Conservation (phyloP, 2,329 filamentous ascomycete species). For the Lasiodiplodia theobromae region DNA sequence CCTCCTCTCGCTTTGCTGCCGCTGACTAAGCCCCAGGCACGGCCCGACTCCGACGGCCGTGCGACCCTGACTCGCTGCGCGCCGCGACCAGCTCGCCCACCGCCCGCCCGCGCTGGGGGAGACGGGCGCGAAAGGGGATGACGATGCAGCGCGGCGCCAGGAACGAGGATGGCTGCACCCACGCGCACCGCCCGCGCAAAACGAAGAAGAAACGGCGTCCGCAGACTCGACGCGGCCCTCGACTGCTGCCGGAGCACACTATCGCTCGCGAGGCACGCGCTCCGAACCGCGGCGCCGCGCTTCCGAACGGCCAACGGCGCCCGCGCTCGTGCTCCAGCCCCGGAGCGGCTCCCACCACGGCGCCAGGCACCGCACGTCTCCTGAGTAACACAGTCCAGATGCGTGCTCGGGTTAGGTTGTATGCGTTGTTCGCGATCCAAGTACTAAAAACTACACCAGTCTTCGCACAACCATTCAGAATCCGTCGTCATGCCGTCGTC, state of each 20-base stretch:
- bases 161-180: background rate
- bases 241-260: background rate
- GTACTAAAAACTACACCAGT: constrained; percentile 12
- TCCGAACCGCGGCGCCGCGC: background rate
- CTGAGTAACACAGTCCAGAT: constrained; percentile 18
- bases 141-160: background rate
- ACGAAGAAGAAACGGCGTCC: background rate
- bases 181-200: background rate
- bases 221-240: background rate
- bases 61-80: constrained; percentile 7
- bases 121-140: background rate
- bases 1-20: background rate
- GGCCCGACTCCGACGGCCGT: background rate
- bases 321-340: background rate
- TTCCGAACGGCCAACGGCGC: background rate
- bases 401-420: constrained; percentile 4
- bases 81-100: background rate
- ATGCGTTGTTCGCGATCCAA: constrained; percentile 24
- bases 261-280: background rate
- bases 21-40: constrained; percentile 1
- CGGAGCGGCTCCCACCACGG: background rate
- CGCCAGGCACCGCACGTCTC: constrained; percentile 11
- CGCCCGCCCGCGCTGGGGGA: background rate
- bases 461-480: background rate
- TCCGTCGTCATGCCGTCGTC: constrained; percentile 8